Evolutionary conservation across 2,329 filamentous ascomycete species (phyloP).

Genomic region (Aspergillus thermomutatus): DNA sequence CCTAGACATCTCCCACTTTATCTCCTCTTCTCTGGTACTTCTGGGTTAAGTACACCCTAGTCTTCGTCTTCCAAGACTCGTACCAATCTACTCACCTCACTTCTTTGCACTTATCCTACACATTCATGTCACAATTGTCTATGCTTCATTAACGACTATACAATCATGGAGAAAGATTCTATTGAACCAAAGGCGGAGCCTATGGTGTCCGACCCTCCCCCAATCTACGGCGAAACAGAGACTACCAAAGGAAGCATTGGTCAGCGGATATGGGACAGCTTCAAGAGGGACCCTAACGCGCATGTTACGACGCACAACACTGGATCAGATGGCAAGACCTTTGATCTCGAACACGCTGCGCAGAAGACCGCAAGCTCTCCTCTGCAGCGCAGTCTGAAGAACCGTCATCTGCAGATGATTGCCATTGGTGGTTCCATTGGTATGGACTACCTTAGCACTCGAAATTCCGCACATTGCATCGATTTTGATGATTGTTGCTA

Average conservation of each 20-base stretch:
- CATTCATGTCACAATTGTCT: not conserved
- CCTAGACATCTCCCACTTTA: not conserved
- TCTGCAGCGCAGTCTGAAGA: constrained; percentile 73
- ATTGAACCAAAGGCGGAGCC: constrained; percentile 24
- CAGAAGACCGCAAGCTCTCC: constrained; percentile 67
- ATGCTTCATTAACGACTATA: not conserved
- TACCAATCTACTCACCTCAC: not conserved
- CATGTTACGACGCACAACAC: constrained; percentile 31
- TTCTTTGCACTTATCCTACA: not conserved
- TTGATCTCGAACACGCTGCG: constrained; percentile 62
- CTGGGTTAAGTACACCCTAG: not conserved
- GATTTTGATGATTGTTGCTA: constrained; percentile 2
- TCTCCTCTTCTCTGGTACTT: no score
- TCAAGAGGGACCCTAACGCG: constrained; percentile 45
- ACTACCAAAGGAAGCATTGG: constrained; percentile 19
- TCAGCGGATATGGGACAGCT: constrained; percentile 39
- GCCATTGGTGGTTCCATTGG: constrained; percentile 91
- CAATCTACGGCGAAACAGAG: constrained; percentile 30
- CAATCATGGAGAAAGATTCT: constrained; percentile 32
- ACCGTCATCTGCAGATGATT: constrained; percentile 93
- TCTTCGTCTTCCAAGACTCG: not conserved
- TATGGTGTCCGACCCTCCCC: constrained; percentile 22
- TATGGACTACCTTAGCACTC: constrained; percentile 32
- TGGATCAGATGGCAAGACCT: constrained; percentile 53
- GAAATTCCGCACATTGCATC: not conserved